A percentile compares a stretch with the other conserved stretches of the same genome.
Conservation (phyloP, 345 rosid genomes). For the Raphanus raphanistrum region DNA sequence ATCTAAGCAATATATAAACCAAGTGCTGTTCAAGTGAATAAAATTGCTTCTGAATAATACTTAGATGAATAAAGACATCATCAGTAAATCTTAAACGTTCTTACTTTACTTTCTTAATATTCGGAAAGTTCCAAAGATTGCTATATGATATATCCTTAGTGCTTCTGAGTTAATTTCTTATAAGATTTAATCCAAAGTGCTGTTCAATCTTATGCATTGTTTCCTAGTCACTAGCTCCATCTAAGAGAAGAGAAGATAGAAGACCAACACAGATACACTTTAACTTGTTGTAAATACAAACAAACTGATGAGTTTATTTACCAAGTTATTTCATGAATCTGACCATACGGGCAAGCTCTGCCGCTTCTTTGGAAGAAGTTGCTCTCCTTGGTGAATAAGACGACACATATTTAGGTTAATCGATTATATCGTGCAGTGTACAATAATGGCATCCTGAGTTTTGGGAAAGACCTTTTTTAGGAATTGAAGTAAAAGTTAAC, state of each 20-base stretch:
- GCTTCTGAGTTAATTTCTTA: neutral
- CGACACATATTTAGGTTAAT: neutral
- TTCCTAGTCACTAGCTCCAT: neutral
- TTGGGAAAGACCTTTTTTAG: too few species aligned
- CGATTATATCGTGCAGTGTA: neutral
- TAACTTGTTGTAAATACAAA: neutral
- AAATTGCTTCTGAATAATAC: neutral
- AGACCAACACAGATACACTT: neutral
- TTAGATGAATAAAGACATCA: neutral
- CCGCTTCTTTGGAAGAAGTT: neutral
- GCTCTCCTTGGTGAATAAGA: neutral
- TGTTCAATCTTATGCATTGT: neutral
- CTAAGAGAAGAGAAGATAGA: neutral
- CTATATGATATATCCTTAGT: neutral
- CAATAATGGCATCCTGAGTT: neutral
- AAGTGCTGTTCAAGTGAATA: too few species aligned
- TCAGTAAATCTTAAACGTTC: neutral
- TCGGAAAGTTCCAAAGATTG: neutral
- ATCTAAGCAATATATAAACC: too few species aligned
- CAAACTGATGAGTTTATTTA: neutral
- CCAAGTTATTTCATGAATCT: neutral
- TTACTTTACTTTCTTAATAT: too few species aligned
- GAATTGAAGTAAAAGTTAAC: too few species aligned
- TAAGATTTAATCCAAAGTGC: neutral
- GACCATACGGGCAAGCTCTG: neutral